Base-by-base conservation (phyloP, 257 asterid species). In the Lycium barbarum region DNA sequence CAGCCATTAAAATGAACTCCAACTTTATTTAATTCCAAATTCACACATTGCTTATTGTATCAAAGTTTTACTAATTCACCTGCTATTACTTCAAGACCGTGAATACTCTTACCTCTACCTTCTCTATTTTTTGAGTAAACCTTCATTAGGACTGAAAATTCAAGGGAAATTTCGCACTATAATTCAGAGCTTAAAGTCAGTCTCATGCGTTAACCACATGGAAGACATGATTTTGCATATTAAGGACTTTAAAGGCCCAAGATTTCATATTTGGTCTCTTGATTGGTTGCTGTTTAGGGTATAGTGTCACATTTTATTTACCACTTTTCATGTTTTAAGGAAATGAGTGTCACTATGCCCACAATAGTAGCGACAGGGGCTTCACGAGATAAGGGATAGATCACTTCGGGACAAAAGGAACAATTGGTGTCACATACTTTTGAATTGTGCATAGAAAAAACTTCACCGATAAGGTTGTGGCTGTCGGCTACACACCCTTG, bases 61-160 rank as follows among this genome's bases (percentile, higher is more conserved):
- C 9, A 73, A 81, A 36, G 40, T n/a, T 81, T 73, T 6, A 59
- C n/a, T 58, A 81, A 40, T 81, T 79, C 67, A 54, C 83, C 66
- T 7, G 53, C 83, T 68, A 55, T 74, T 43, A n/a, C 81, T 74
- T 74, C 57, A 74, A 5, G 62, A 57, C 20, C 62, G 6, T 0
- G 2, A 57, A 57, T 55, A 57, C 20, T 4, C 62, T 47, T 47
- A 47, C 51, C 51, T 57, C 2, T 57, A 57, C 8, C 2, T 5
- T 57, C 51, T 47, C 20, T 13, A n/a, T 26, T 57, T 5, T 57
- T 57, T 57, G 14, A 57, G 18, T n/a, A 57, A 53, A 57, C 14
- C 20, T 57, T 57, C 62, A 57, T 5, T 5, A 1, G 18, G 10
- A 65, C 43, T 65, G 68, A 63, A 63, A 26, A 0, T 14, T 63